Evolutionary conservation across 331 rosid genomes (phyloP), one percentile per base, ranked within the genome.

Genomic region (Rosa hybrid): DNA sequence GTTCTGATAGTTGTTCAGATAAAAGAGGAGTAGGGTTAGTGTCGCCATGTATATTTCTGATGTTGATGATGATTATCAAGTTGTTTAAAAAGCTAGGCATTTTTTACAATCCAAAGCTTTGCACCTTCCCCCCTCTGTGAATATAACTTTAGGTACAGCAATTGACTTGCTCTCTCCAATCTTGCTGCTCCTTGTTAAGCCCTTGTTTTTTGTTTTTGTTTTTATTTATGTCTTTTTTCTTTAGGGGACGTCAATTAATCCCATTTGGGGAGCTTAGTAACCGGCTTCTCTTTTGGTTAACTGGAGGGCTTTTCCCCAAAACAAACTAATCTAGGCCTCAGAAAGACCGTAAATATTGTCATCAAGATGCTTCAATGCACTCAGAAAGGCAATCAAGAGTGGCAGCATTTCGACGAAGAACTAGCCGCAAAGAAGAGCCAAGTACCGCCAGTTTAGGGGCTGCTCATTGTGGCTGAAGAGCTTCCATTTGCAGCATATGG

Each of bases 21-120:
- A 68, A 83, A 80, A 80, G 85, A 80, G 81, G 73, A 72, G 84
- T 84, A 84, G 87, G 75, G 72, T 81, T 84, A 84, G 87, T 74
- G 74, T 77, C 50, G 20, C 80, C 80, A 14, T 84, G 85, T 84
- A 84, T 72, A 81, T 81, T 81, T 84, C 64, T 59, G 45, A 77
- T 56, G 63, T 70, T 72, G 49, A 49, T 68, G 16, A 68, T 50
- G 70, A 56, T 53, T 65, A 34, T 64, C 38, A 64, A 74, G 63
- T 44, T 67, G 77, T 56, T 54, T 56, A 56, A 74, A 77, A 68
- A 77, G 46, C 60, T 56, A 74, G 80, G 73, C 82, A 77, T 86
- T 81, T 82, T 80, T 83, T 84, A 80, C 77, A 60, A 62, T 42
- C 75, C 71, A 20, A 41, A 53, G 72, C 81, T 84, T 83, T 84